phyloP scores from a whole-genome alignment of 78 protist genomes.

The Dictyostelium firmibasis region DNA sequence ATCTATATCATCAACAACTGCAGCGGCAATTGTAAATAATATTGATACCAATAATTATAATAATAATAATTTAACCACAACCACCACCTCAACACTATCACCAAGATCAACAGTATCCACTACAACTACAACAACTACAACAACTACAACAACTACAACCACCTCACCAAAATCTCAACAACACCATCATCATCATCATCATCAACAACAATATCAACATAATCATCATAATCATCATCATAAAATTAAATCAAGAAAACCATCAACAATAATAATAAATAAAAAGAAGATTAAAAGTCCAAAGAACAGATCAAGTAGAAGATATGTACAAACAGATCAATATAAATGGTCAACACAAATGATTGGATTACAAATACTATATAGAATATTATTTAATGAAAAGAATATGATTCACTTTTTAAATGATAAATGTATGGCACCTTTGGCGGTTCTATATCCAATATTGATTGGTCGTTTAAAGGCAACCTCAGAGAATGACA shows the following conservation, averaged over 20 bases:
- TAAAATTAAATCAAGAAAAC: background rate
- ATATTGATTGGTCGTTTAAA: background rate
- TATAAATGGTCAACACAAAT: conserved; percentile 22
- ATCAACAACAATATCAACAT: background rate
- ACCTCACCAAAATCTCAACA: background rate
- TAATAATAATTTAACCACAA: background rate
- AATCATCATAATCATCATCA: background rate
- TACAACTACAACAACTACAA: background rate
- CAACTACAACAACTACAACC: background rate
- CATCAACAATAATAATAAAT: background rate
- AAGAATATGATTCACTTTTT: conserved; percentile 41
- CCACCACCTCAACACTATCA: background rate
- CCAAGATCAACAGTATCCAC: background rate
- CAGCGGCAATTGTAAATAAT: background rate
- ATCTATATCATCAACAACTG: background rate
- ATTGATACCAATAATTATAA: background rate
- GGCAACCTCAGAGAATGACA: background rate
- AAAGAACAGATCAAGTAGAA: background rate
- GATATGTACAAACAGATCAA: background rate
- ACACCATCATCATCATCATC: background rate
- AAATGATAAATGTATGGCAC: background rate
- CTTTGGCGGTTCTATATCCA: background rate
- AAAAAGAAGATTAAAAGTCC: background rate
- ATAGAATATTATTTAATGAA: conserved; percentile 37
- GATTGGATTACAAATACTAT: conserved; percentile 25